These are phyloP conservation scores for Populus euphratica DNA, from an alignment of 345 rosid genomes.

Conservation along the genomic window DNA sequence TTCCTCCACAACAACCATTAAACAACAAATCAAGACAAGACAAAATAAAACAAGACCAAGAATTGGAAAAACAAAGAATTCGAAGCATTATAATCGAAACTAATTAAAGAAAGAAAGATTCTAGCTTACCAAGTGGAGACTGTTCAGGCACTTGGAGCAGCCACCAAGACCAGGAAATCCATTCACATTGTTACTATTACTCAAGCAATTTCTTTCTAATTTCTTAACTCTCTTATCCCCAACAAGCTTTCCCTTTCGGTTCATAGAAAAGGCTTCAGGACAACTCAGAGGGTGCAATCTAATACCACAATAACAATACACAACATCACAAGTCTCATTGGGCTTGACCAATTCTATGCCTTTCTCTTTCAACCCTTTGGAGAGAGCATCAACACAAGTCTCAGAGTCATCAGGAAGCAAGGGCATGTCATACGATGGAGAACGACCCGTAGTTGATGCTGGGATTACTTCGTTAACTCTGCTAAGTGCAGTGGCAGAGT, in stretches of 20 bases:
- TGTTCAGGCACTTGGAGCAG: slow-evolving; percentile 77
- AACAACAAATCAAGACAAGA: background rate
- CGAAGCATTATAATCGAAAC: background rate
- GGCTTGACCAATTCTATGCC: slow-evolving; percentile 61
- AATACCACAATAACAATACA: slow-evolving; percentile 86
- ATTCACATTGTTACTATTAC: slow-evolving; percentile 42
- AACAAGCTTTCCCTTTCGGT: slow-evolving; percentile 51
- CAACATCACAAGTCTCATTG: slow-evolving; percentile 80
- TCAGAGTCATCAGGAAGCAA: slow-evolving; percentile 92
- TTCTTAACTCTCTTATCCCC: slow-evolving; percentile 59
- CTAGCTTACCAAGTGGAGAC: slow-evolving; percentile 50
- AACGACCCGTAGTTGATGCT: slow-evolving; percentile 14
- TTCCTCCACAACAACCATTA: background rate
- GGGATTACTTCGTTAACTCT: slow-evolving; percentile 15
- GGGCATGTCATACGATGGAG: slow-evolving; percentile 60
- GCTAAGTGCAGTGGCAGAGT: slow-evolving; percentile 67
- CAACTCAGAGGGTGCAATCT: slow-evolving; percentile 74
- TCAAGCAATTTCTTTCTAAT: slow-evolving; percentile 67
- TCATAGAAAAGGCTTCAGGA: slow-evolving; percentile 55
- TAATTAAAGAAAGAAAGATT: background rate
- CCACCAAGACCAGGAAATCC: slow-evolving; percentile 61
- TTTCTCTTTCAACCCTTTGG: slow-evolving; percentile 51
- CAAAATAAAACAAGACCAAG: background rate
- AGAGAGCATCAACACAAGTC: slow-evolving; percentile 73
- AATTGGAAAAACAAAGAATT: background rate